These are phyloP conservation scores for Penicillium sp. DNA, from an alignment of 2,329 filamentous ascomycete genomes.

Conservation along the genomic window DNA sequence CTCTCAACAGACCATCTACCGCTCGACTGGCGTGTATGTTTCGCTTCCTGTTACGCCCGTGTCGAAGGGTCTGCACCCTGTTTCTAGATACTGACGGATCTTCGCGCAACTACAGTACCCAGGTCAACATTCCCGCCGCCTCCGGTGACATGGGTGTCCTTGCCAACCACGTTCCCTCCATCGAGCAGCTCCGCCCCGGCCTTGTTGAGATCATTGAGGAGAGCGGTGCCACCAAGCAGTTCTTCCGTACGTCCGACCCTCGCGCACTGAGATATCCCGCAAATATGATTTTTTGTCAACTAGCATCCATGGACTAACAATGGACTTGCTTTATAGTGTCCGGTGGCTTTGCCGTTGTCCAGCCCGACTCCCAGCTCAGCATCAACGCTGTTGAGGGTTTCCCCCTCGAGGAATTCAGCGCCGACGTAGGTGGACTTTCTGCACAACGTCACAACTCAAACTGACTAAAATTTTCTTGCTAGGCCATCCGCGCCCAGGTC, in stretches of 20 bases:
- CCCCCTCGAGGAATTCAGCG: conserved; percentile 92
- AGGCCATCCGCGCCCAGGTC: conserved; percentile 82
- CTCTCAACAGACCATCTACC: conserved; percentile 60
- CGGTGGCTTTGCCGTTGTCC: conserved; percentile 93
- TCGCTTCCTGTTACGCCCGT: conserved; percentile 6
- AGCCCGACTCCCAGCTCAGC: conserved; percentile 90
- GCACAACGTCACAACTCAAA: neutral
- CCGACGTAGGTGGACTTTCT: conserved; percentile 55
- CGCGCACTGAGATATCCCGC: conserved; percentile 5
- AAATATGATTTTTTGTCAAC: conserved; percentile 5
- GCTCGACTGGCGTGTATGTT: conserved; percentile 66
- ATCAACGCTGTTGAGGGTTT: conserved; percentile 98
- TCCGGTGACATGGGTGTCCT: conserved; percentile 99
- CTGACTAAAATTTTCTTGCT: conserved; percentile 10
- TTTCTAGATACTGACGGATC: conserved; percentile 51
- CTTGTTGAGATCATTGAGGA: conserved; percentile 95
- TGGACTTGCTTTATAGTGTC: conserved; percentile 61
- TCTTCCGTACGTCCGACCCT: conserved; percentile 72
- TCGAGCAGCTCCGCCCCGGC: conserved; percentile 98
- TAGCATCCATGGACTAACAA: conserved; percentile 20
- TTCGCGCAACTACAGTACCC: conserved; percentile 69
- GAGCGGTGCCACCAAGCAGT: conserved; percentile 82
- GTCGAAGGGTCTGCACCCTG: conserved; percentile 13
- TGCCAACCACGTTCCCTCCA: conserved; percentile 96
- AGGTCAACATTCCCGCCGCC: conserved; percentile 98